Evolutionary conservation across 148 eudicot genomes (phyloP), one percentile per base, ranked within the genome.

Genomic region (Fallopia convolvulus): DNA sequence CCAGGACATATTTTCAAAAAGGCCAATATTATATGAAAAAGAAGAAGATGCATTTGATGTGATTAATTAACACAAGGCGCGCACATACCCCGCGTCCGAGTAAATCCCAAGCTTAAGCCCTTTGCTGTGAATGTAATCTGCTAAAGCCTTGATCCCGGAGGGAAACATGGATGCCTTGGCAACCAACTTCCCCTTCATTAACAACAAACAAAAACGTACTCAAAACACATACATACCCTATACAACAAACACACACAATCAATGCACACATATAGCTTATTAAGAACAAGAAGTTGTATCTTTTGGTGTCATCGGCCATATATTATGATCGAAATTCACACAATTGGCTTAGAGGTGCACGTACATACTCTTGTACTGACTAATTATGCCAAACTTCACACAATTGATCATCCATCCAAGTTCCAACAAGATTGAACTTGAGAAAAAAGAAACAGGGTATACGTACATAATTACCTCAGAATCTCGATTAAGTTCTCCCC

Each of bases 51-150:
- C n/a, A 4, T 14, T 13, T 14, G 13, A 17, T 4, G 18, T 50
- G 8, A 3, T 8, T 8, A 47, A 3, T 8, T 8, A 47, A 8
- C 13, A 47, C 12, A 47, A 47, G 21, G 30, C n/a, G 3, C 9
- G 49, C n/a, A 12, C 9, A 9, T 76, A 83, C 88, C 88, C 85
- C 42, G 85, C 88, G 72, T 81, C 85, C 0, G 84, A 81, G 66
- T 85, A 85, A 33, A 85, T 83, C 61, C 85, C 85, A 0, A 85
- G 81, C 82, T 83, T 83, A 17, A 85, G 85, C 8, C 83, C 85
- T 76, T 81, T 83, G 80, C 77, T 68, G 50, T 85, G 88, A 4
- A 83, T 85, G 75, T 85, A 83, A 68, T 83, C 80, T 60, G 82
- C 85, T 40, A 85, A 84, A 68, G 85, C 85, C 75, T 79, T 81